phyloP scores from a whole-genome alignment of 1,284 basidiomycete genomes.

The Hortiboletus rubellus region DNA sequence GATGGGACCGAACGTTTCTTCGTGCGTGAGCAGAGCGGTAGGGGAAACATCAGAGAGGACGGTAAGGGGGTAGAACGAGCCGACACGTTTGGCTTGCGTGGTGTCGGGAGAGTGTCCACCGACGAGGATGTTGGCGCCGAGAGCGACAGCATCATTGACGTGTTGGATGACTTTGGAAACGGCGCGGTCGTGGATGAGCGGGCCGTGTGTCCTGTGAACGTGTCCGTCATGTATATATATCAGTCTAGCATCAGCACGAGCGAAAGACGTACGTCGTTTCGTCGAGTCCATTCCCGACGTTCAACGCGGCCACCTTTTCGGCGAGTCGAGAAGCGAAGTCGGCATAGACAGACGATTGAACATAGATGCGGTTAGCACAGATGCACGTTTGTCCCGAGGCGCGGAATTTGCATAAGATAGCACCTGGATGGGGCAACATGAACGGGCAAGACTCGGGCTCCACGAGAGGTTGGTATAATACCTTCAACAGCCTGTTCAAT shows the following conservation, averaged over 20 bases:
- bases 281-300: conserved; percentile 88
- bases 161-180: conserved; percentile 87
- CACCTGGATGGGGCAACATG: conserved; percentile 46
- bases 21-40: conserved; percentile 60
- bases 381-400: conserved; percentile 90
- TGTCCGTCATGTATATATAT: not conserved
- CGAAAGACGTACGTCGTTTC: conserved; percentile 60
- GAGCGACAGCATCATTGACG: conserved; percentile 80
- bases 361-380: conserved; percentile 84
- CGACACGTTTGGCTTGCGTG: conserved; percentile 33
- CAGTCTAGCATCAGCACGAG: too few species aligned
- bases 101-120: conserved; percentile 66
- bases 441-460: not conserved
- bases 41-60: conserved; percentile 85
- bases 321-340: conserved; percentile 84
- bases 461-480: conserved; percentile 20
- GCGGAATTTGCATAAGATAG: conserved; percentile 91
- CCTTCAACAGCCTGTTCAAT: conserved; percentile 91
- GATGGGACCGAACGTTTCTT: conserved; percentile 91
- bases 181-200: conserved; percentile 87
- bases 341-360: conserved; percentile 83
- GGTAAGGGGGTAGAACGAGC: conserved; percentile 85
- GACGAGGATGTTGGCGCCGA: conserved; percentile 85
- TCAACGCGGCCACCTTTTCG: conserved; percentile 86
- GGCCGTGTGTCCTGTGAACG: conserved; percentile 79